Evolutionary conservation across 1,284 basidiomycete species (phyloP).

Genomic region (Pyrrhoderma lamaoense): DNA sequence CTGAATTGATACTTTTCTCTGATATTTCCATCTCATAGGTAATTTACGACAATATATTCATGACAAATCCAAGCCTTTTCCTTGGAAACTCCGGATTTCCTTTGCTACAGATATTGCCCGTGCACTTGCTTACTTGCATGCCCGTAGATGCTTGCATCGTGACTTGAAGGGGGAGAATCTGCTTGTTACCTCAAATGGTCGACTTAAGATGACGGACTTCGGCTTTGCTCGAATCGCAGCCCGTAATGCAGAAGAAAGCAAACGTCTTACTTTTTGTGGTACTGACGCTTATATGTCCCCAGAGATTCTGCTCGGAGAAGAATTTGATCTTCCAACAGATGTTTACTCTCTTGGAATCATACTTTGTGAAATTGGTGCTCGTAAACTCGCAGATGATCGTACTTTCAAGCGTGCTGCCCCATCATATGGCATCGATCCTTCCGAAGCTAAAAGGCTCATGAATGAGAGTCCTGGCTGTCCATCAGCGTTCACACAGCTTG

Average conservation of each 20-base stretch:
- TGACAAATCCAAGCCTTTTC: slow-evolving; percentile 72
- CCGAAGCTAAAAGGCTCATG: slow-evolving; percentile 66
- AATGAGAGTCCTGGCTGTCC: slow-evolving; percentile 65
- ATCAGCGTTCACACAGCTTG: slow-evolving; percentile 66
- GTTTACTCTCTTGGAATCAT: slow-evolving; percentile 94
- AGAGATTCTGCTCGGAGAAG: slow-evolving; percentile 86
- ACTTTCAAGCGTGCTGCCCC: slow-evolving; percentile 78
- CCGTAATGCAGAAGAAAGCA: slow-evolving; percentile 84
- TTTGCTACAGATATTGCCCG: slow-evolving; percentile 93
- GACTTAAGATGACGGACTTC: slow-evolving; percentile 96
- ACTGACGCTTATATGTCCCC: slow-evolving; percentile 94
- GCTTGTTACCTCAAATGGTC: slow-evolving; percentile 87
- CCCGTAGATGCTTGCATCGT: slow-evolving; percentile 78
- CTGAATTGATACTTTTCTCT: slow-evolving; percentile 20
- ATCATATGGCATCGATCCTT: slow-evolving; percentile 67
- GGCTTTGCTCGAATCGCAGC: slow-evolving; percentile 92
- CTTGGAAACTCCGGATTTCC: slow-evolving; percentile 85
- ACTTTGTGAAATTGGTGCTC: slow-evolving; percentile 84
- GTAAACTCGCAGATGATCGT: slow-evolving; percentile 77
- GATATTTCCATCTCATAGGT: slow-evolving; percentile 30
- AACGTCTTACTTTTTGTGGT: slow-evolving; percentile 91
- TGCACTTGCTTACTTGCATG: slow-evolving; percentile 95
- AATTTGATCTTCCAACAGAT: slow-evolving; percentile 91
- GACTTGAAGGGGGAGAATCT: slow-evolving; percentile 97
- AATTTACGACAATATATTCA: slow-evolving; percentile 86